phyloP scores from a whole-genome alignment of 164 flowering plant species.

The Nelumbo lutea region DNA sequence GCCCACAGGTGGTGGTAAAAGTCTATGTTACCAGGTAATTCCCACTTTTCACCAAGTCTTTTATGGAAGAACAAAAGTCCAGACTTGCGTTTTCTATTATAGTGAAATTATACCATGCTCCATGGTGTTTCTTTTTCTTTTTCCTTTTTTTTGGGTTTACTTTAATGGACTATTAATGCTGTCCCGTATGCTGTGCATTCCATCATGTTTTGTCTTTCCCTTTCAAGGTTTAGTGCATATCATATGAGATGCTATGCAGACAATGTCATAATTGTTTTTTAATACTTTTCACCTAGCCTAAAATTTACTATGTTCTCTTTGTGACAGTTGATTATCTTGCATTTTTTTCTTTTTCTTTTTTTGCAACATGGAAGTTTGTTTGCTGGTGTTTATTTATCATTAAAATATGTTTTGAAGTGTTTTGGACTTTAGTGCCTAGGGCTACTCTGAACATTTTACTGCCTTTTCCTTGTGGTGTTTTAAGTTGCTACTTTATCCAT shows the following conservation, averaged over 20 bases:
- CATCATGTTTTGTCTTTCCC: neutral
- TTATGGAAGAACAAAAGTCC: neutral
- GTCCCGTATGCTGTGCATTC: neutral
- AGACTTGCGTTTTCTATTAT: neutral
- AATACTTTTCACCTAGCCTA: too few species aligned
- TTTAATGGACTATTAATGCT: neutral
- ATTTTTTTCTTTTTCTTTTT: too few species aligned
- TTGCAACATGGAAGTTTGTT: neutral
- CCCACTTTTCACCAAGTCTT: neutral
- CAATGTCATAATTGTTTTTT: too few species aligned
- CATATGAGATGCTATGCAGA: too few species aligned
- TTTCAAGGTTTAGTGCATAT: neutral
- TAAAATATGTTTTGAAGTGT: neutral
- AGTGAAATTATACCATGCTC: neutral
- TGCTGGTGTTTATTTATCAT: neutral
- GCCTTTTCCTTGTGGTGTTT: neutral
- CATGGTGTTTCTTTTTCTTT: neutral
- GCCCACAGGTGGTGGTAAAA: constrained; percentile 99
- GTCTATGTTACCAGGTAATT: constrained; percentile 87
- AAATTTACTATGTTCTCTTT: too few species aligned
- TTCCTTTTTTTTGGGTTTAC: neutral
- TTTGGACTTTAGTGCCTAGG: neutral
- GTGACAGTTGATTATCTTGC: too few species aligned
- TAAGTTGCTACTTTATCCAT: neutral
- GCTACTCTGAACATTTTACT: neutral